Percentiles rank a stretch among this genome's conserved stretches.
These are phyloP conservation scores for Thalia dealbata DNA, from an alignment of 176 grass and related monocot genomes.

Conservation along the genomic window DNA sequence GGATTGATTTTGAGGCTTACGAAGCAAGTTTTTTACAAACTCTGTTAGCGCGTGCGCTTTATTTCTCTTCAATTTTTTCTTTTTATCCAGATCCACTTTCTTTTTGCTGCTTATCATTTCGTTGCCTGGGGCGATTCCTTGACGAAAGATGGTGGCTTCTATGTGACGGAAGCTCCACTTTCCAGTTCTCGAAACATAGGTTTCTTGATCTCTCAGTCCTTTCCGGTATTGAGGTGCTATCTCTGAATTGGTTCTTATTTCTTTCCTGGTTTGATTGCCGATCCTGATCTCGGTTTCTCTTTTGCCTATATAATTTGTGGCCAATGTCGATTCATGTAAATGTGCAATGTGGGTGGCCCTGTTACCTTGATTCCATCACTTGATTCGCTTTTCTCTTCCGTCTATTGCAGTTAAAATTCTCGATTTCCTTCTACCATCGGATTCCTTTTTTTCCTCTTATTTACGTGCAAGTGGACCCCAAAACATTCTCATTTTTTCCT, in stretches of 20 bases:
- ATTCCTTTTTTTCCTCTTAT: neutral
- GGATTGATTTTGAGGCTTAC: neutral
- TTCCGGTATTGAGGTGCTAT: neutral
- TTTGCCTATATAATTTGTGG: too few species aligned
- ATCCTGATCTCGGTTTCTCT: too few species aligned
- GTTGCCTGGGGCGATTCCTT: neutral
- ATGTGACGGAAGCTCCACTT: neutral
- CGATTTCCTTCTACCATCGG: neutral
- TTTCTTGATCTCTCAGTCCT: slow-evolving; percentile 1
- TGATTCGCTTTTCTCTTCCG: too few species aligned
- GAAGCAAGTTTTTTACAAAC: neutral
- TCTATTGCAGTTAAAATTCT: too few species aligned
- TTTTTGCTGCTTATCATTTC: neutral
- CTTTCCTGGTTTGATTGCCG: too few species aligned
- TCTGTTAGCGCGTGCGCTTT: neutral
- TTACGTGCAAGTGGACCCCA: neutral
- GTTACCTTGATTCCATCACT: too few species aligned
- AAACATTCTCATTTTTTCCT: too few species aligned
- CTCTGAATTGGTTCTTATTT: neutral
- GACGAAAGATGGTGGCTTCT: neutral
- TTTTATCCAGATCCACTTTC: neutral
- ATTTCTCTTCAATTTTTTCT: neutral
- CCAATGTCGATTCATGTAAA: too few species aligned
- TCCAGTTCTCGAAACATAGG: neutral
- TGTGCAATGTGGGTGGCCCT: too few species aligned